A percentile compares a stretch with the other conserved stretches of the same genome.
Conservation (phyloP, 2,329 filamentous ascomycete species). For the Xylariomycetidae sp. region DNA sequence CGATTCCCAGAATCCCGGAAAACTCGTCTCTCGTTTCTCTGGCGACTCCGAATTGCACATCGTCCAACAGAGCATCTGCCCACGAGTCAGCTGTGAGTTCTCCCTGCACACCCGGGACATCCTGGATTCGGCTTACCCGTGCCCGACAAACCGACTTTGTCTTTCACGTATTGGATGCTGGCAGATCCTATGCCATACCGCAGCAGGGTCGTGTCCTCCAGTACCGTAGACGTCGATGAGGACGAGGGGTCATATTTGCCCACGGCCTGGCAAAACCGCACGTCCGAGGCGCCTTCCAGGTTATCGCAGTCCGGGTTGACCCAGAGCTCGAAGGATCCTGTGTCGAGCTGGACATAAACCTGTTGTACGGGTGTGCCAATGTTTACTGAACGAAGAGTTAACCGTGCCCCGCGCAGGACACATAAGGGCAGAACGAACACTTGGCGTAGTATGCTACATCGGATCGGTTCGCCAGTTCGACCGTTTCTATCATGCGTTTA, state of each 20-base stretch:
- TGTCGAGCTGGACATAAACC: conserved; percentile 51
- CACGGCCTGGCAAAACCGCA: conserved; percentile 38
- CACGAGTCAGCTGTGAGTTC: conserved; percentile 5
- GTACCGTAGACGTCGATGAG: conserved; percentile 33
- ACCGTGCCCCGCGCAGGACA: not conserved
- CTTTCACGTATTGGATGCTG: conserved; percentile 43
- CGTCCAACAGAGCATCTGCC: conserved; percentile 33
- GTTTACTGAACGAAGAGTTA: conserved; percentile 30
- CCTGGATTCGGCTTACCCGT: conserved; percentile 19
- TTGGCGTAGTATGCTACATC: conserved; percentile 50
- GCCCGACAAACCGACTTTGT: conserved; percentile 38
- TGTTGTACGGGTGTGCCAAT: conserved; percentile 49
- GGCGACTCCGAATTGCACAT: conserved; percentile 63
- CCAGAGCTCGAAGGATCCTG: conserved; percentile 56
- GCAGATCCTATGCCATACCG: conserved; percentile 47
- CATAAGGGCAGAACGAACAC: conserved; percentile 25
- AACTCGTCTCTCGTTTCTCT: conserved; percentile 41
- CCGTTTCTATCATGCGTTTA: conserved; percentile 29
- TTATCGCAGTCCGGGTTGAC: conserved; percentile 54
- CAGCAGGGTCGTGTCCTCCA: conserved; percentile 33
- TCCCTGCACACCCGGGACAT: too few species aligned
- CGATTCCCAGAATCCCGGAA: conserved; percentile 66
- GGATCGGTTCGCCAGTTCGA: conserved; percentile 42
- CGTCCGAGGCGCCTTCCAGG: conserved; percentile 33
- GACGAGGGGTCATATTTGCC: conserved; percentile 36